These are phyloP conservation scores for Fallopia convolvulus DNA, from an alignment of 148 eudicot species.

Conservation along the genomic window DNA sequence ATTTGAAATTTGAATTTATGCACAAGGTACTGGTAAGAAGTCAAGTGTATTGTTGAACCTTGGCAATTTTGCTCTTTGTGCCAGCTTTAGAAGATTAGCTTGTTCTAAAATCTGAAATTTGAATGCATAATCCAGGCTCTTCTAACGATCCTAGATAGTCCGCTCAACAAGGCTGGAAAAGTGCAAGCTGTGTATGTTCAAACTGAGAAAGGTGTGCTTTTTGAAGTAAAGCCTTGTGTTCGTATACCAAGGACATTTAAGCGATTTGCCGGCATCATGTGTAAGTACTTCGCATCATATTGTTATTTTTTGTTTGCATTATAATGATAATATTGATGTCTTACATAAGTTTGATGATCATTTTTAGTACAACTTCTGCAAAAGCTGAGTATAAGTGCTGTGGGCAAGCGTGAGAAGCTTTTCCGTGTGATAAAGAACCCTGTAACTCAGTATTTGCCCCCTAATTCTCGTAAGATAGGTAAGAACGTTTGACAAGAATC, in stretches of 20 bases:
- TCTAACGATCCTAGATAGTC: constrained; percentile 78
- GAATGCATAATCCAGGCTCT: constrained; percentile 49
- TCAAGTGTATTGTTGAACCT: background rate
- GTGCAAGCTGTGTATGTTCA: constrained; percentile 74
- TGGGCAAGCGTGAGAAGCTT: constrained; percentile 79
- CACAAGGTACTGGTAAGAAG: background rate
- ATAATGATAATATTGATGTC: background rate
- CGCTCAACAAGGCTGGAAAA: constrained; percentile 75
- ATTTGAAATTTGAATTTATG: background rate
- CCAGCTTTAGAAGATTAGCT: background rate
- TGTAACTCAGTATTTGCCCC: constrained; percentile 80
- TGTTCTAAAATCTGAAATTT: background rate
- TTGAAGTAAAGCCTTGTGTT: constrained; percentile 81
- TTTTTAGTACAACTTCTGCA: constrained; percentile 85
- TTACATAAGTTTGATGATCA: constrained; percentile 10
- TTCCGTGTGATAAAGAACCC: constrained; percentile 85
- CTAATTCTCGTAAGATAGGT: constrained; percentile 82
- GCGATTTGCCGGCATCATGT: constrained; percentile 90
- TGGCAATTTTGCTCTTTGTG: background rate
- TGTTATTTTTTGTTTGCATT: background rate
- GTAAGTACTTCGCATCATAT: constrained; percentile 36
- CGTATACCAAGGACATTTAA: constrained; percentile 94
- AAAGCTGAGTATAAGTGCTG: constrained; percentile 72
- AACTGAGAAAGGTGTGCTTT: constrained; percentile 80
- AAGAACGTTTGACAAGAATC: constrained; percentile 1